A percentile compares a stretch with the other conserved stretches of the same genome.
Conservation (phyloP, 2,329 filamentous ascomycete genomes). For the Parastagonospora nodorum region DNA sequence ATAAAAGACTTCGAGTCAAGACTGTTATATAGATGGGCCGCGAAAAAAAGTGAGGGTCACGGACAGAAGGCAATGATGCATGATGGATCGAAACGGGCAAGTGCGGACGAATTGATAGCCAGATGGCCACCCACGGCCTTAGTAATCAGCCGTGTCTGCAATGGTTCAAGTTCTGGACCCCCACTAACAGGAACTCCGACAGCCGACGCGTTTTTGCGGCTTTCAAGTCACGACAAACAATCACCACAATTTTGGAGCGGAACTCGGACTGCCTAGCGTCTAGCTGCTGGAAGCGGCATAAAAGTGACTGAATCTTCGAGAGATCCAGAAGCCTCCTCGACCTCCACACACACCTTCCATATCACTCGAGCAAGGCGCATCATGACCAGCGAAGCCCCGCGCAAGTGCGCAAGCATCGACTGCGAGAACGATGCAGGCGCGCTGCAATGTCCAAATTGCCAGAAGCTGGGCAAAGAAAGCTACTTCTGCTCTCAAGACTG, state of each 20-base stretch:
- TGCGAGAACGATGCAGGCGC: slow-evolving; percentile 85
- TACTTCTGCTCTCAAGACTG: slow-evolving; percentile 98
- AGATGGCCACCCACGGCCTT: slow-evolving; percentile 1
- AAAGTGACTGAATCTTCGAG: background rate
- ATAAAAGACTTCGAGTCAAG: background rate
- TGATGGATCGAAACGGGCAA: slow-evolving; percentile 22
- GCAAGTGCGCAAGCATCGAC: slow-evolving; percentile 79
- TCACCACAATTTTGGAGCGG: slow-evolving; percentile 21
- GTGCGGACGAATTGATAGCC: slow-evolving; percentile 4
- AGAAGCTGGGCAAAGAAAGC: slow-evolving; percentile 88
- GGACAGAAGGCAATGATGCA: slow-evolving; percentile 18
- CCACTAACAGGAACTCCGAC: no score
- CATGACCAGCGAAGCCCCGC: slow-evolving; percentile 54
- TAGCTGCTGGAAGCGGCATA: slow-evolving; percentile 3
- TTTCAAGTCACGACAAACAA: slow-evolving; percentile 7
- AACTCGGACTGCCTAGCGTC: slow-evolving; percentile 13
- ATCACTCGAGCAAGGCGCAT: background rate
- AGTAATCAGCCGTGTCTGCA: slow-evolving; percentile 19
- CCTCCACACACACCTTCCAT: background rate
- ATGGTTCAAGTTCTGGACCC: no score
- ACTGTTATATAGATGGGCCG: background rate
- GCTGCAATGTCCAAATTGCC: slow-evolving; percentile 91
- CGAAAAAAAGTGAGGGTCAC: background rate
- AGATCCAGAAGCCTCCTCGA: background rate
- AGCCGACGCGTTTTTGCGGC: slow-evolving; percentile 9